phyloP scores from a whole-genome alignment of 164 flowering plant species.

The Dillenia turbinata region DNA sequence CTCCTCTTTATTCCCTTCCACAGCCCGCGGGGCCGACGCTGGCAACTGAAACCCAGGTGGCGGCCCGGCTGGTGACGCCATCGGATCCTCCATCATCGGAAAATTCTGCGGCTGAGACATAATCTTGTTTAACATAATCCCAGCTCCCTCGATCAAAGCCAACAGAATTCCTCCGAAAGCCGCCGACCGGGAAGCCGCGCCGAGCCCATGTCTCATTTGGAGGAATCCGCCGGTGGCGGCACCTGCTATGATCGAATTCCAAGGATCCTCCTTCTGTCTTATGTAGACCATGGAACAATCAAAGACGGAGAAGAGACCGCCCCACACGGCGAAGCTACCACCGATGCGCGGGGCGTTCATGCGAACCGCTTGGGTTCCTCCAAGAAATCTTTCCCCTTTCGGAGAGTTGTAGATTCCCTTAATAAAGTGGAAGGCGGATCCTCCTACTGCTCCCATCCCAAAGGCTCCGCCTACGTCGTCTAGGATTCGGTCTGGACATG shows the following conservation, averaged over 20 bases:
- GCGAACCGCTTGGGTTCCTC: constrained; percentile 70
- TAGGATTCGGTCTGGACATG: constrained; percentile 90
- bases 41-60: constrained; percentile 19
- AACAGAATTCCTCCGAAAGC: constrained; percentile 63
- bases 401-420: constrained; percentile 78
- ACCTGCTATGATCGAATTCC: constrained; percentile 90
- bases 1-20: background rate
- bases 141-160: constrained; percentile 87
- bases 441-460: constrained; percentile 93
- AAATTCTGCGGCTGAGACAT: constrained; percentile 34
- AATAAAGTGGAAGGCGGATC: constrained; percentile 77
- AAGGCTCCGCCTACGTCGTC: constrained; percentile 90
- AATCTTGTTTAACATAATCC: constrained; percentile 59
- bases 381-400: constrained; percentile 54
- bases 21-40: background rate
- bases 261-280: constrained; percentile 94
- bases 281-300: constrained; percentile 81
- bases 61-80: constrained; percentile 27
- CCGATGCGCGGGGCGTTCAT: constrained; percentile 89
- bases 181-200: constrained; percentile 63
- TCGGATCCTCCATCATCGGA: no score
- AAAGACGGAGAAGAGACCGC: constrained; percentile 73
- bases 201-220: constrained; percentile 69
- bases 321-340: constrained; percentile 94
- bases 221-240: constrained; percentile 95